These are phyloP conservation scores for Gynochthodes officinalis DNA, from an alignment of 257 asterid species.

Conservation along the genomic window DNA sequence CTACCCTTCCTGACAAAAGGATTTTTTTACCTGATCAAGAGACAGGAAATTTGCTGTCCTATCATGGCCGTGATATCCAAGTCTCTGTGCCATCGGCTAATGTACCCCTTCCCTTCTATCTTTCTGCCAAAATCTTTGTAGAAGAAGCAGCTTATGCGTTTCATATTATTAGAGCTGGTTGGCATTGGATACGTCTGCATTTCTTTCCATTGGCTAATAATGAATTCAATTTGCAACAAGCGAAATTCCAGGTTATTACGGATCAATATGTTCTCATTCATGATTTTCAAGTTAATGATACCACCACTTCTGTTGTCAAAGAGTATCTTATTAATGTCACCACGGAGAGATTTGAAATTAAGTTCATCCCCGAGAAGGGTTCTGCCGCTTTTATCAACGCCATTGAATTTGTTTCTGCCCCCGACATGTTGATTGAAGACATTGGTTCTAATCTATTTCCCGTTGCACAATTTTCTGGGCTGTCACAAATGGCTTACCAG, in stretches of 20 bases:
- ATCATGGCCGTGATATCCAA: conserved; percentile 16
- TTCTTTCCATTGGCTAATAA: conserved; percentile 43
- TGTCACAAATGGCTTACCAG: conserved; percentile 32
- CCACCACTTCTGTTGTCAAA: conserved; percentile 13
- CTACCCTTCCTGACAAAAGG: conserved; percentile 23
- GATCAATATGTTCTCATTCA: conserved; percentile 41
- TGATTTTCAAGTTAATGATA: conserved; percentile 30
- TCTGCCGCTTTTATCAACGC: conserved; percentile 48
- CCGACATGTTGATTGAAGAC: conserved; percentile 39
- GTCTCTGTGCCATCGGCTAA: conserved; percentile 24
- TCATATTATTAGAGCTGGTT: conserved; percentile 58
- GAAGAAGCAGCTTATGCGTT: conserved; percentile 54
- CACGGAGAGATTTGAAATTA: conserved; percentile 34
- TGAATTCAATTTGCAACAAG: conserved; percentile 38
- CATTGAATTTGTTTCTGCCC: conserved; percentile 61
- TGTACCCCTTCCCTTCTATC: conserved; percentile 48
- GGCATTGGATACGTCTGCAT: conserved; percentile 87
- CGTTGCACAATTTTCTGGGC: conserved; percentile 34
- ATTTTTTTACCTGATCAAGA: conserved; percentile 29
- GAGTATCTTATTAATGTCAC: conserved; percentile 59
- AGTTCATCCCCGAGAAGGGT: conserved; percentile 35
- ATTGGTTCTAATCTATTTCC: conserved; percentile 43
- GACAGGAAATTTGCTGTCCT: conserved; percentile 17
- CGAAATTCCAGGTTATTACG: conserved; percentile 42
- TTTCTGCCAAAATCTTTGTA: conserved; percentile 53